Evolutionary conservation across 148 eudicot genomes (phyloP).

Genomic region (Chenopodium album): DNA sequence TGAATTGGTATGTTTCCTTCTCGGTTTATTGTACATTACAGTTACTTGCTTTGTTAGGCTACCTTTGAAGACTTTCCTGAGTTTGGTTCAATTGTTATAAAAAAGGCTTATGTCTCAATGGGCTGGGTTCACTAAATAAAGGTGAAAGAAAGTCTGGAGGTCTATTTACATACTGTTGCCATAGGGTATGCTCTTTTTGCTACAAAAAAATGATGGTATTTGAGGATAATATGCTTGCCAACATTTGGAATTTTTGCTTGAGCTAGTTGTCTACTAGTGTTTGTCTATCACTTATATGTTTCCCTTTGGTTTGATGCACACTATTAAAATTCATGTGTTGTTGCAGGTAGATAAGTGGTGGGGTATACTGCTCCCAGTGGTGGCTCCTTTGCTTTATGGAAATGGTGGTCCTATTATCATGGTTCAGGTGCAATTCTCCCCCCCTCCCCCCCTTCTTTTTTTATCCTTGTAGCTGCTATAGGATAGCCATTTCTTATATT

Average conservation of each 20-base stretch:
- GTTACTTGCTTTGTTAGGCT: background rate
- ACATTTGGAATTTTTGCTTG: background rate
- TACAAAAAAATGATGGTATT: background rate
- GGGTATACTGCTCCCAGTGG: constrained; percentile 69
- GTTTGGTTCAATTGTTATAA: background rate
- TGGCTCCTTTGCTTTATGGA: constrained; percentile 68
- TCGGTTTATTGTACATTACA: background rate
- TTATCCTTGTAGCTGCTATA: background rate
- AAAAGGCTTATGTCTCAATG: background rate
- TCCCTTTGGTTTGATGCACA: constrained; percentile 3
- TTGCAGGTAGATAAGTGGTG: constrained; percentile 85
- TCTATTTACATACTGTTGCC: background rate
- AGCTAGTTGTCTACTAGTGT: background rate
- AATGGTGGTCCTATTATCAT: constrained; percentile 92
- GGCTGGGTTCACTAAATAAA: background rate
- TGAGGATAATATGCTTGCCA: background rate
- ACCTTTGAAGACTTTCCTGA: background rate
- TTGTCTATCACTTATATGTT: constrained; percentile 7
- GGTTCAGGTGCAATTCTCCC: constrained; percentile 63
- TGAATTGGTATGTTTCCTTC: constrained; percentile 48
- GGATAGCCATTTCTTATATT: background rate
- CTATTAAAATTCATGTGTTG: constrained; percentile 16
- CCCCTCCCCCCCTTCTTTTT: too few relatives aligned
- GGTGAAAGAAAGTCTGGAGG: background rate
- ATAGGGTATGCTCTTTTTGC: background rate